These are phyloP conservation scores for Debaryomyces fabryi DNA, from an alignment of 1,139 yeast genomes.

Conservation along the genomic window DNA sequence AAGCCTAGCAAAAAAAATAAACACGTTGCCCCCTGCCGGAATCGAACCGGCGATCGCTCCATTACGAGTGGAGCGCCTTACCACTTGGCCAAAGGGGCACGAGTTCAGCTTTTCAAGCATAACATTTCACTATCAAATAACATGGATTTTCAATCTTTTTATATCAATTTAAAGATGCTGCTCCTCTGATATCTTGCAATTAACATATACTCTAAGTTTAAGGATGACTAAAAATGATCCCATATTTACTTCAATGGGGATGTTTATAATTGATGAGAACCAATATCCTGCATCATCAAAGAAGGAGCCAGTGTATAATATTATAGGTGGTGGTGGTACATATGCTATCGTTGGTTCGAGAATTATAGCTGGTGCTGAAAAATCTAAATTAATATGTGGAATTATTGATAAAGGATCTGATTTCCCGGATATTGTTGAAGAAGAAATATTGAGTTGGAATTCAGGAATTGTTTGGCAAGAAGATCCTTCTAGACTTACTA, in stretches of 20 bases:
- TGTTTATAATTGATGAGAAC: constrained; percentile 92
- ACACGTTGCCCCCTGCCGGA: constrained; percentile 51
- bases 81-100: constrained; percentile 58
- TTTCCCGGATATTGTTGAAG: constrained; percentile 57
- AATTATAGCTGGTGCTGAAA: constrained; percentile 43
- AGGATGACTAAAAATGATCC: constrained; percentile 12
- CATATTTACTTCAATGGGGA: constrained; percentile 69
- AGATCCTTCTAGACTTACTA: constrained; percentile 59
- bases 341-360: constrained; percentile 81
- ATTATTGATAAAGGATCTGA: constrained; percentile 81
- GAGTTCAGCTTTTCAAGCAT: not conserved
- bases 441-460: constrained; percentile 59
- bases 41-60: constrained; percentile 61
- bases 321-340: constrained; percentile 91
- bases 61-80: constrained; percentile 60
- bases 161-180: not conserved
- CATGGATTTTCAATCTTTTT: no score
- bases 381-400: constrained; percentile 54
- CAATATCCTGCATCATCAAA: constrained; percentile 50
- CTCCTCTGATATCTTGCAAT: not conserved
- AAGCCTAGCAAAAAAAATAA: no score
- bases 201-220: not conserved
- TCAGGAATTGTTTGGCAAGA: constrained; percentile 60
- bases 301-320: constrained; percentile 47
- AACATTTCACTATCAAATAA: no score